Evolutionary conservation across 1,284 basidiomycete species (phyloP).

Genomic region (Austroboletus novae-zelandiae): DNA sequence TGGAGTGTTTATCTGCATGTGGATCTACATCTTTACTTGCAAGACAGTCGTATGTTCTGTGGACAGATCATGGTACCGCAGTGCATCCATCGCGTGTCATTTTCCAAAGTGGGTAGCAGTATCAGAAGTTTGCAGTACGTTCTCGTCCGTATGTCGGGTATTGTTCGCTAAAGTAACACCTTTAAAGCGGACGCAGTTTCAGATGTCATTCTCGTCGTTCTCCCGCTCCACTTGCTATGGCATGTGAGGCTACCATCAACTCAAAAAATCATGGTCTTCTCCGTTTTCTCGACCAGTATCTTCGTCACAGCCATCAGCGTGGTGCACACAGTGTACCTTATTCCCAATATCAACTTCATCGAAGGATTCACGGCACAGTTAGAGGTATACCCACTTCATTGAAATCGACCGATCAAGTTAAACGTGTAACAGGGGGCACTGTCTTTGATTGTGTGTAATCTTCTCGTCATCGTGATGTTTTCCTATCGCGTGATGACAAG

Average conservation of each 20-base stretch:
- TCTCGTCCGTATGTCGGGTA: neutral
- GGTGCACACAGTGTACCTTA: conserved; percentile 26
- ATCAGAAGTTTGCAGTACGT: conserved; percentile 27
- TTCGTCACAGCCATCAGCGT: conserved; percentile 26
- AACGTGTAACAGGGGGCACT: conserved; percentile 15
- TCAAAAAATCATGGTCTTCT: conserved; percentile 26
- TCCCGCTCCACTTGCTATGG: conserved; percentile 29
- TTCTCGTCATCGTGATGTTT: conserved; percentile 30
- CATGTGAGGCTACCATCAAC: conserved; percentile 23
- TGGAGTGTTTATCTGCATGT: conserved; percentile 15
- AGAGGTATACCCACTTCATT: conserved; percentile 18
- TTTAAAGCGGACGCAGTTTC: conserved; percentile 25
- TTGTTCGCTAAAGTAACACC: neutral
- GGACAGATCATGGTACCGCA: conserved; percentile 21
- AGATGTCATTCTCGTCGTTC: conserved; percentile 21
- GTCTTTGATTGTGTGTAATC: conserved; percentile 33
- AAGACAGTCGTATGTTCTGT: conserved; percentile 19
- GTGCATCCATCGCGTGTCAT: conserved; percentile 7
- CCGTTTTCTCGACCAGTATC: conserved; percentile 31
- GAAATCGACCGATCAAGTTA: neutral
- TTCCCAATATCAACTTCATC: conserved; percentile 5
- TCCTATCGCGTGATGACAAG: conserved; percentile 16
- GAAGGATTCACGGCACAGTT: conserved; percentile 15
- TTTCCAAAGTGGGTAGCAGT: conserved; percentile 19
- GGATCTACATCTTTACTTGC: conserved; percentile 18